Evolutionary conservation across 768 basidiomycete species (phyloP).

Genomic region (Hericium erinaceus): DNA sequence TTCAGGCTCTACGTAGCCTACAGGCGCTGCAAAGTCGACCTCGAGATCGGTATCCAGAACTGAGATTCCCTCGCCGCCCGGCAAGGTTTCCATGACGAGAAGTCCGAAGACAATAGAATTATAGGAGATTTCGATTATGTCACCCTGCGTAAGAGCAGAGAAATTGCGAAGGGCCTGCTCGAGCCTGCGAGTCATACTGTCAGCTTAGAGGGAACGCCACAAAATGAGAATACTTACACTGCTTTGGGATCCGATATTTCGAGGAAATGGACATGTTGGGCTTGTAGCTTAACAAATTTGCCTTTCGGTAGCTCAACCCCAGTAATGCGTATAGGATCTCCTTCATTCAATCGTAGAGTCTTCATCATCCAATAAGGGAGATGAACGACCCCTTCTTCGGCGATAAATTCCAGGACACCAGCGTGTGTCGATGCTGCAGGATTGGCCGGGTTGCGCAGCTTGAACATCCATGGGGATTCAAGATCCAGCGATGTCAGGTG

Average conservation of each 20-base stretch:
- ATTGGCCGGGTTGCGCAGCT: slow-evolving; percentile 85
- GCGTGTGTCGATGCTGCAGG: slow-evolving; percentile 83
- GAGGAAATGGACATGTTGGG: slow-evolving; percentile 89
- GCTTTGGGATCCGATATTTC: slow-evolving; percentile 97
- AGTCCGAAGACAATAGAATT: slow-evolving; percentile 93
- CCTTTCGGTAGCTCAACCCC: slow-evolving; percentile 86
- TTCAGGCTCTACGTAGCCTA: slow-evolving; percentile 92
- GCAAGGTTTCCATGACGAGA: slow-evolving; percentile 88
- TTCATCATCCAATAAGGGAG: slow-evolving; percentile 99
- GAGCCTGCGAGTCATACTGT: slow-evolving; percentile 40
- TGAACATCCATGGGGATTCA: slow-evolving; percentile 92
- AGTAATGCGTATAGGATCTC: slow-evolving; percentile 89
- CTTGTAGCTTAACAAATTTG: slow-evolving; percentile 93
- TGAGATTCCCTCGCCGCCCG: slow-evolving; percentile 80
- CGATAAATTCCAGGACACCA: slow-evolving; percentile 98
- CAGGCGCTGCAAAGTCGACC: slow-evolving; percentile 92
- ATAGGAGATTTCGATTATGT: slow-evolving; percentile 97
- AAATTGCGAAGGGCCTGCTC: slow-evolving; percentile 95
- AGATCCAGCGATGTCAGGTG: slow-evolving; percentile 82
- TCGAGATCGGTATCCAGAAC: slow-evolving; percentile 95
- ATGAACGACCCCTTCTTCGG: slow-evolving; percentile 91
- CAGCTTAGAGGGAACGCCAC: not conserved
- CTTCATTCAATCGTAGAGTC: slow-evolving; percentile 85
- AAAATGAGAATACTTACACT: slow-evolving; percentile 52
- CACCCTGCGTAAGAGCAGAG: slow-evolving; percentile 84